Evolutionary conservation across 108 stramenopile genomes (phyloP).

Genomic region (Fistulifera solaris): DNA sequence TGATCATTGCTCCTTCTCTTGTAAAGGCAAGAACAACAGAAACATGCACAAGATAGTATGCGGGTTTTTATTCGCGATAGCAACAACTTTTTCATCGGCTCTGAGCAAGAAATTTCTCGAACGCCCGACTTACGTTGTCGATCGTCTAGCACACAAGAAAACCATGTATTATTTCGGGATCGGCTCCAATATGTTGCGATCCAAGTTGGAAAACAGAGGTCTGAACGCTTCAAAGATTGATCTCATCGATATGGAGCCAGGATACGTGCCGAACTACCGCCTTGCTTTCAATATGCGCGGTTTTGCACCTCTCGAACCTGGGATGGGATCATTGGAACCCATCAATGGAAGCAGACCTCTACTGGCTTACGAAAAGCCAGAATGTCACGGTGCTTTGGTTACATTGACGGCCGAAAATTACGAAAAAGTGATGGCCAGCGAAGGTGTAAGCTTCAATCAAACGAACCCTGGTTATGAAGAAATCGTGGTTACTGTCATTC

Average conservation of each 20-base stretch:
- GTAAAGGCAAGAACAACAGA: too few relatives aligned
- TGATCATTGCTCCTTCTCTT: too few relatives aligned
- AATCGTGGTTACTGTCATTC: conserved; percentile 21
- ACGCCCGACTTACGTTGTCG: too few relatives aligned
- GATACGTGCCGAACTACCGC: conserved; percentile 26
- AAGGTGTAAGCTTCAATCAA: conserved; percentile 25
- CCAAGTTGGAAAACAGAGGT: conserved; percentile 34
- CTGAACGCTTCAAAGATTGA: conserved; percentile 29
- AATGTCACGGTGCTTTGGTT: conserved; percentile 49
- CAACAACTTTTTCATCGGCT: too few relatives aligned
- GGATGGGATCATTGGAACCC: conserved; percentile 43
- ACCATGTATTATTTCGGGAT: conserved; percentile 47
- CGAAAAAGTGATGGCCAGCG: conserved; percentile 34
- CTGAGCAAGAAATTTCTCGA: too few relatives aligned
- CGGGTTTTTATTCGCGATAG: too few relatives aligned
- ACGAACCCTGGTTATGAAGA: conserved; percentile 37
- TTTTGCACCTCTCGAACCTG: conserved; percentile 46
- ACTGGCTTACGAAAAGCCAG: conserved; percentile 19
- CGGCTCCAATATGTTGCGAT: conserved; percentile 38
- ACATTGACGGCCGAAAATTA: conserved; percentile 35
- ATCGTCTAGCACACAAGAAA: conserved; percentile 1
- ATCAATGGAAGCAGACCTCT: conserved; percentile 16
- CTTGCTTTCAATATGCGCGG: conserved; percentile 47
- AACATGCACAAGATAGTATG: too few relatives aligned
- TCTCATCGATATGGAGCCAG: conserved; percentile 22